Base-by-base conservation (phyloP, 441 rosid genomes). In the Mallotus repandus region DNA sequence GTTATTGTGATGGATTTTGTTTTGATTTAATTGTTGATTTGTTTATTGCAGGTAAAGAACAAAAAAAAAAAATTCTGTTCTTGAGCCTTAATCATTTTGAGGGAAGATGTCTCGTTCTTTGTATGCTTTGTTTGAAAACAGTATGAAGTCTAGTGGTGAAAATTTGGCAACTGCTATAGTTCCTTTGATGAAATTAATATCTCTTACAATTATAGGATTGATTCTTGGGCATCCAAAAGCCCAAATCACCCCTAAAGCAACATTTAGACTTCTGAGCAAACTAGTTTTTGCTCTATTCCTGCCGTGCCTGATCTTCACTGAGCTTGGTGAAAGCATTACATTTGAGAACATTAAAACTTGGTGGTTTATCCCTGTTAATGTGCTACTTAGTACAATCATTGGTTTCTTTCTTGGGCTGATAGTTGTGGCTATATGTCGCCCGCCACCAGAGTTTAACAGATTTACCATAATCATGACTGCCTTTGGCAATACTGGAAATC, bases 301-400 rank as follows among this genome's bases (percentile, higher is more conserved):
- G 79, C 99, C 98, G 4, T 92, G 99, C 81, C 73, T 95, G 7
- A 92, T 92, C 74, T 95, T 95, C 70, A 89, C 98, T 1, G 93
- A 89, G 84, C 88, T 92, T 13, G 99, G 97, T 25, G 96, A 89
- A 85, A 84, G 82, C 78, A 86, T 92, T 74, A 85, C 94, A 0
- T 69, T 91, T 2, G 72, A 81, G 7, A 89, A 84, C 78, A 74
- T 89, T 50, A 68, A 69, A 58, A 83, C 72, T 19, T 89, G 98
- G 99, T 95, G 98, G 97, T 89, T 95, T 77, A 89, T 95, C 73
- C 99, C 99, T 0, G 88, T 91, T 56, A 92, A 91, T 79, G 98
- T 94, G 58, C 48, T 95, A 14, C 50, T 92, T 56, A 89, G 98
- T 75, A 88, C 96, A 4, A 1, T 85, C 4, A 73, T 87, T 14